Evolutionary conservation across 1,284 basidiomycete genomes (phyloP).

Genomic region (Tilletiopsis washingtonensis): DNA sequence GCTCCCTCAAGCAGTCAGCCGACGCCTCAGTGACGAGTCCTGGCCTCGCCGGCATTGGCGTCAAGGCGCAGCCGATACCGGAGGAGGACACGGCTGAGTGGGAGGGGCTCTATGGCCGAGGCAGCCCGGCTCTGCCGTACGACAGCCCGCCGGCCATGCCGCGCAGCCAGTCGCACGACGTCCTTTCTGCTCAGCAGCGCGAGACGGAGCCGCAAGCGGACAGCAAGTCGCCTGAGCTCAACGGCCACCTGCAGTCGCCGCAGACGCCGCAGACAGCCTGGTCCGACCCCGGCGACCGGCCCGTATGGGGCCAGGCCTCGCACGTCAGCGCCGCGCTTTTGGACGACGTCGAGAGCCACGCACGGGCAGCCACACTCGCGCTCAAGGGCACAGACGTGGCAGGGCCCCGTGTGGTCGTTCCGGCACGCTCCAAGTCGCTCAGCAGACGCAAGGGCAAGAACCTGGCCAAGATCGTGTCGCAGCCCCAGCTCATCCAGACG

Average conservation of each 20-base stretch:
- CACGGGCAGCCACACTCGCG: conserved; percentile 29
- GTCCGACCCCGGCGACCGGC: neutral
- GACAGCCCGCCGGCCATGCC: neutral
- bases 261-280: neutral
- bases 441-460: conserved; percentile 25
- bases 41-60: conserved; percentile 5
- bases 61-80: neutral
- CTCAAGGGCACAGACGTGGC: conserved; percentile 28
- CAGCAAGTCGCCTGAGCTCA: neutral
- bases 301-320: neutral
- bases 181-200: neutral
- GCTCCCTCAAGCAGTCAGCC: neutral
- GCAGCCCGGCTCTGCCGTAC: neutral
- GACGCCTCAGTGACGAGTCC: conserved; percentile 1
- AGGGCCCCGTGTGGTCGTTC: conserved; percentile 9
- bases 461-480: conserved; percentile 29
- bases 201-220: neutral
- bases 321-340: conserved; percentile 8
- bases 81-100: too few species aligned
- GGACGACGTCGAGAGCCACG: conserved; percentile 35
- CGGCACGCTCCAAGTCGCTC: conserved; percentile 25
- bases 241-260: neutral
- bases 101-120: too few species aligned
- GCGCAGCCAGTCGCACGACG: conserved; percentile 1
- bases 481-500: conserved; percentile 34